phyloP scores from a whole-genome alignment of 1,284 basidiomycete species.

The Heterobasidion annosum region DNA sequence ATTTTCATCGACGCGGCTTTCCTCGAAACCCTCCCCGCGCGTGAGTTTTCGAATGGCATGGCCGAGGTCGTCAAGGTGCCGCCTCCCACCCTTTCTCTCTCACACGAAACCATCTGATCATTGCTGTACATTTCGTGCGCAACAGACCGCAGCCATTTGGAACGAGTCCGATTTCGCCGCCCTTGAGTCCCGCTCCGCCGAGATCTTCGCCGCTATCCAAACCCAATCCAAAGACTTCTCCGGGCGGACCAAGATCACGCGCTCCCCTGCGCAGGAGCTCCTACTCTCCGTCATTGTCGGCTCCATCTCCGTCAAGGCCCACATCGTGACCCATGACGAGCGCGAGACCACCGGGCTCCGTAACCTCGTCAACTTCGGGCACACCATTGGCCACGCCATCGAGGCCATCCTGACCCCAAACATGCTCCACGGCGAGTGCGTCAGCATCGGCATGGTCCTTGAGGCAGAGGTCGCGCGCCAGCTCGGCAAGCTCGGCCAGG shows the following conservation, averaged over 20 bases:
- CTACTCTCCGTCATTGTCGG: constrained; percentile 77
- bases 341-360: constrained; percentile 87
- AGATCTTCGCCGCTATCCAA: constrained; percentile 80
- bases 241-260: constrained; percentile 60
- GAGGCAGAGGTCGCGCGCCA: constrained; percentile 90
- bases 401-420: constrained; percentile 89
- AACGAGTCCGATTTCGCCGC: constrained; percentile 79
- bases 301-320: constrained; percentile 86
- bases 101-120: neutral
- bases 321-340: constrained; percentile 93
- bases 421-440: constrained; percentile 91
- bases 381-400: constrained; percentile 93
- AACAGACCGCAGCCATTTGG: constrained; percentile 93
- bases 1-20: constrained; percentile 98
- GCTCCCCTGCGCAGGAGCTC: constrained; percentile 68
- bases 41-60: constrained; percentile 98
- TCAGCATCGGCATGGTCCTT: constrained; percentile 88
- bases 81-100: neutral
- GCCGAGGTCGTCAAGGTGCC: constrained; percentile 93
- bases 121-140: neutral
- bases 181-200: constrained; percentile 77
- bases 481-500: constrained; percentile 80
- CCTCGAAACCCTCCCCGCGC: constrained; percentile 84
- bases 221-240: constrained; percentile 53
- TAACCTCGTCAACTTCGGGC: constrained; percentile 96